phyloP scores from a whole-genome alignment of 441 rosid species.

The Raphanus hybrid region DNA sequence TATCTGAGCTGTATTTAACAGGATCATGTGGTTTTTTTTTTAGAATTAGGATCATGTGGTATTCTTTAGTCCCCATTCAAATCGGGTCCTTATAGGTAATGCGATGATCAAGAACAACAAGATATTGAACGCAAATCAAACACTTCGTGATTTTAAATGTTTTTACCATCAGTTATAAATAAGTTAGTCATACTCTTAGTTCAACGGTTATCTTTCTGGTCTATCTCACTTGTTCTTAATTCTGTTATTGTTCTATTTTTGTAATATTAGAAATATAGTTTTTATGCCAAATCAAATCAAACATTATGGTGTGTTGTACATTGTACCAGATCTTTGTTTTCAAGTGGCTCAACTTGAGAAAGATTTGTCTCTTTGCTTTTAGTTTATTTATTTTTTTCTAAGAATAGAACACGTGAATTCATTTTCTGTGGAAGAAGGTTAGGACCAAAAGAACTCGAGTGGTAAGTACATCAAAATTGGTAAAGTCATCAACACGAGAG shows the following conservation, averaged over 20 bases:
- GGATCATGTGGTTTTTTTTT: not conserved
- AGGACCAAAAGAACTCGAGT: constrained; percentile 22
- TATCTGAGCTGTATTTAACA: not conserved
- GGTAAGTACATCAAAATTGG: constrained; percentile 4
- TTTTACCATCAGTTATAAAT: not conserved
- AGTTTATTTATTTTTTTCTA: not conserved
- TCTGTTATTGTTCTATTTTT: constrained; percentile 15
- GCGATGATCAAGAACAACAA: constrained; percentile 23
- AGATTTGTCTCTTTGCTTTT: constrained; percentile 19
- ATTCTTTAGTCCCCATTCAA: not conserved
- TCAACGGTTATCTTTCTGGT: constrained; percentile 1
- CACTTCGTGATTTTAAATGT: not conserved
- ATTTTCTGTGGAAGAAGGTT: not conserved
- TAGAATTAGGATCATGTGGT: not conserved
- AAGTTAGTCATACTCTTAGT: not conserved
- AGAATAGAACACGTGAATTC: constrained; percentile 20
- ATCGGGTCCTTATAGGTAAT: constrained; percentile 4
- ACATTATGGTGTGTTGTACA: constrained; percentile 40
- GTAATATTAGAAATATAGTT: constrained; percentile 33
- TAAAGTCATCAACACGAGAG: constrained; percentile 11
- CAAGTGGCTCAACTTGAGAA: constrained; percentile 34
- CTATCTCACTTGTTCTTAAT: not conserved
- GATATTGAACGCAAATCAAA: not conserved
- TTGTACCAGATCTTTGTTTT: constrained; percentile 36
- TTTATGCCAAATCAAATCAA: constrained; percentile 41